Base-by-base conservation (phyloP, 164 flowering plant genomes). In the Stephania cephalantha region DNA sequence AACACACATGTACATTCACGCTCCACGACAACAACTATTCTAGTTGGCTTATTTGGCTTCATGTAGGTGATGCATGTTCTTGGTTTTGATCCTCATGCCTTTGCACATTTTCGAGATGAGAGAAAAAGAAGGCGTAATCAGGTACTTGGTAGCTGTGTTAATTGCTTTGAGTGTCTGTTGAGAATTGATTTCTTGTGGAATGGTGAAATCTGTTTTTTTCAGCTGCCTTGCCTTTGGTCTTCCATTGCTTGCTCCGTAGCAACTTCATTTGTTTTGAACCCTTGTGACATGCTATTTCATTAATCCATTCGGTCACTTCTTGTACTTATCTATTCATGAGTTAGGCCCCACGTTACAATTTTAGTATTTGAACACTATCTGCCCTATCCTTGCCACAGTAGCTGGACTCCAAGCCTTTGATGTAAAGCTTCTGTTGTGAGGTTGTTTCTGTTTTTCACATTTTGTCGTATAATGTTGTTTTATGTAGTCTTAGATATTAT, bases 61-160 rank as follows among this genome's bases (percentile, higher is more conserved):
- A 55, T 77, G 69, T 79, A 95, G 99, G 99, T 96, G 46, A 96
- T 96, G 97, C 99, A 96, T 79, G 99, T 96, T 81, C 97, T 96
- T 80, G 99, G 99, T 50, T 96, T 96, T 86, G 99, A 96, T 83
- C 99, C 99, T 65, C 99, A 96, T 85, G 99, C 99, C 78, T 96
- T 96, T 81, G 88, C 98, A 65, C 99, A 96, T 83, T 96, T 96
- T 80, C 88, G 99, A 75, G 98, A 96, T 83, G 99, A 96, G 86
- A 89, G 97, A 81, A 92, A 92, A 89, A 89, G 95, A 79, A 86
- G 99, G 83, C 97, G 99, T 53, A 84, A 70, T 80, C 87, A 88
- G 95, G 99, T 96, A 85, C 73, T 64, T 69, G 4, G 22, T 46
- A 9, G 50, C 50, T 63, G 12, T 30, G 25, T 75, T 66, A 63